Base-by-base conservation (phyloP, 176 grass and related monocot genomes). In the Tillandsia fasciculata region DNA sequence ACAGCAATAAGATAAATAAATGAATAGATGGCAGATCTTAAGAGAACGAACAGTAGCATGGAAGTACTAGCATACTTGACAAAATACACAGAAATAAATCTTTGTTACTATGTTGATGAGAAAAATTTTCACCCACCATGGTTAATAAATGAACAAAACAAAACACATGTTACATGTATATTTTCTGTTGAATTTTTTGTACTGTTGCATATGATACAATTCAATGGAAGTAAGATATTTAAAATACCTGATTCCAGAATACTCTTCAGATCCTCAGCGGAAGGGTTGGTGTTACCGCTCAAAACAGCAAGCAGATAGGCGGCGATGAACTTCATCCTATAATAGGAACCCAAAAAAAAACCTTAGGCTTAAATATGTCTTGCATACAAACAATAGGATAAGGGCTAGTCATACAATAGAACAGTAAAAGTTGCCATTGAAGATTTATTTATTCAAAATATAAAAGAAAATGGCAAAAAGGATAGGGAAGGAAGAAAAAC, bases 261-360 rank as follows among this genome's bases (percentile, higher is more conserved):
- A 51, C 17, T 1, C 58, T 67, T 42, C 20, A 77, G 42, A 77
- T 77, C 75, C 17, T 77, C 67, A 2, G 13, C 53, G 9, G 75
- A 63, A 51, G 66, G 54, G 23, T 24, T 63, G 50, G 66, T 56
- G 53, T 77, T 77, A 17, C 75, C 66, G 8, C 53, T 42, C 52
- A 77, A 63, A 17, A 50, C 67, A 28, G 75, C 66, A 27, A 77
- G 75, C 3, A 70, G 67, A 63, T 77, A 77, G 7, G 66, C 66
- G 63, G 66, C 67, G 70, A 77, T 7, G 9, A 51, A 14, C 66
- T 77, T 77, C 66, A 70, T 77, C 49, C 75, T 77, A 50, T 77
- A 50, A 51, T 42, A 6, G 14, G 8, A 61, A 23, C 7, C 22
- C 7, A 67, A 67, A 67, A 20, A 49, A 9, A 10, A 49, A 67